Base-by-base conservation (phyloP, 2,329 filamentous ascomycete species). In the Colletotrichum horii region DNA sequence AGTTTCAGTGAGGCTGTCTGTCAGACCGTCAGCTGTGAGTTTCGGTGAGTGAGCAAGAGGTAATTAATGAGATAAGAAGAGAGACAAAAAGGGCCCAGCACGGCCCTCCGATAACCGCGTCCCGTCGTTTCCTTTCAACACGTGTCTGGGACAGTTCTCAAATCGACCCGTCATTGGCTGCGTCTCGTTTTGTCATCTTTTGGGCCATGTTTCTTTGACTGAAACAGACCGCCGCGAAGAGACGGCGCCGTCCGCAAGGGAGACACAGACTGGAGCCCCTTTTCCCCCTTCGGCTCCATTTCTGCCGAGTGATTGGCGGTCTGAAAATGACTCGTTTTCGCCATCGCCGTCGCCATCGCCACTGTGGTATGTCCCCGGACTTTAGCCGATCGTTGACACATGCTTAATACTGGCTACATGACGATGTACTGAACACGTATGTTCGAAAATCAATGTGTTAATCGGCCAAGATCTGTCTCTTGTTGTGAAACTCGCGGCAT, bases 391-490 rank as follows among this genome's bases (percentile, higher is more conserved):
- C 12, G n/a, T 52, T 6, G 24, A 52, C n/a, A 52, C 6, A 4
- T 7, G 3, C 38, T 48, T 48, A 19, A 48, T 48, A 9, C 9
- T 43, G 9, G 38, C 38, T 3, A 9, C 38, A n/a, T 12, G 36
- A 43, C 36, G 36, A n/a, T 43, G 36, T 4, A 48, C 34, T n/a
- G 38, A 48, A 48, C 5, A n/a, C 0, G 2, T 4, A 19, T n/a
- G 12, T 48, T 5, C 36, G 8, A 1, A 38, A 0, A 3, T 38
- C 4, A 38, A 38, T 38, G 15, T 38, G 4, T 38, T 15, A 1
- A n/a, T 48, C 19, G 3, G 3, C 19, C 19, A 19, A n/a, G 19
- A 22, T 0, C 0, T 12, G 9, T 48, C 0, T n/a, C 0, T 12
- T n/a, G 0, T 48, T 1, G 38, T n/a, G 5, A 6, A 7, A n/a